Evolutionary conservation across 1,139 yeast species (phyloP), one percentile per base, ranked within the genome.

Genomic region (Candida sp.): DNA sequence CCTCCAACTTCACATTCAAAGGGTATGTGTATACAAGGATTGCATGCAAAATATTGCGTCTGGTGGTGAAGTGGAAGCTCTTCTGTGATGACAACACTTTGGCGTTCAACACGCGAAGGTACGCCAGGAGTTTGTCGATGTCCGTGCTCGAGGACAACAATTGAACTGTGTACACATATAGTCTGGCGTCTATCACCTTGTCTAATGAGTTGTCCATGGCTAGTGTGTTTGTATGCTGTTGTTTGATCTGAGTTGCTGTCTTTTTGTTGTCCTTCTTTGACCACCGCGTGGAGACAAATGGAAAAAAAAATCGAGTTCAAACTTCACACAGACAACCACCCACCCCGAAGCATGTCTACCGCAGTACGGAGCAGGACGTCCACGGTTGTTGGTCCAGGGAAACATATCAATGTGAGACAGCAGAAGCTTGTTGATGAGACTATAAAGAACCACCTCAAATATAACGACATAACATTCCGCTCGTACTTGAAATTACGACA

Each of bases 401-500:
- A 37, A 12, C 47, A 44, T 49, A 46, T 54, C n/a, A 53, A 41
- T 26, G 48, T 46, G 5, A 55, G 50, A 39, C 59, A 56, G 27
- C 55, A 48, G 41, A 39, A 44, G 41, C 58, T 75, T 47, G 68
- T 75, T 7, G 77, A 73, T 35, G 69, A 66, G 41, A 60, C 75
- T 3, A 66, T 73, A 5, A 45, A 61, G 4, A 67, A 67, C 52
- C 67, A 66, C 54, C 66, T 77, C 44, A 63, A 63, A 48, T 70
- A 65, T 46, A 68, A 73, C 55, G 81, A 77, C 52, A 70, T 69
- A 48, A 53, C 63, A 9, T 63, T 75, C 3, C 47, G 59, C 6
- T 73, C 68, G 49, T 77, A 76, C 49, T 60, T 73, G 46, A 62
- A 63, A 42, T 56, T 72, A 9, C 61, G 82, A 53, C 75, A 70